Conservation (phyloP, 257 asterid species). For the Nemophila menziesii region DNA sequence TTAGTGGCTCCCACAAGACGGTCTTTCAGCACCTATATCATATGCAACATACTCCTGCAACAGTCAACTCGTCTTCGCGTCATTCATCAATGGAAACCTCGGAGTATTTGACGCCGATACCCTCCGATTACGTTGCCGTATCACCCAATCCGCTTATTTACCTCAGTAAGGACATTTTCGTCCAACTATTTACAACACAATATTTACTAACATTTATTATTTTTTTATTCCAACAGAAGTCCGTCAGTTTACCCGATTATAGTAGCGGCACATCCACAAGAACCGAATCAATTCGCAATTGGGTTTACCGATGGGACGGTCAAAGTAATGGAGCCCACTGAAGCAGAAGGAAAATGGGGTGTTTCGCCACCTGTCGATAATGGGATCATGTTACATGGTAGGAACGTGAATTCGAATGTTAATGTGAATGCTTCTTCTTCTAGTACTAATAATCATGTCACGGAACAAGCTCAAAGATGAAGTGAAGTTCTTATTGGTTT, state of each 20-base stretch:
- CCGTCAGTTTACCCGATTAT: constrained; percentile 58
- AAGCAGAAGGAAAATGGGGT: constrained; percentile 81
- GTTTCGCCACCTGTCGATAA: constrained; percentile 58
- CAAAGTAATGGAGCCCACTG: constrained; percentile 91
- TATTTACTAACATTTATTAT: no score
- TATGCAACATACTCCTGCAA: constrained; percentile 92
- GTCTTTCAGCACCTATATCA: constrained; percentile 80
- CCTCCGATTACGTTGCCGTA: constrained; percentile 72
- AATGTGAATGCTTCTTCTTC: constrained; percentile 81
- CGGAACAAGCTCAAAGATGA: constrained; percentile 75
- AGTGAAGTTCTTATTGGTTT: neutral
- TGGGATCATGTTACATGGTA: constrained; percentile 47
- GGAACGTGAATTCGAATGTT: no score
- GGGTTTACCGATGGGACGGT: constrained; percentile 86
- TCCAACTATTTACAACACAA: neutral
- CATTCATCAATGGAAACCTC: constrained; percentile 70
- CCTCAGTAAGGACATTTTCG: constrained; percentile 52
- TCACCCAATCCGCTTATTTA: constrained; percentile 68
- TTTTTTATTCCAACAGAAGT: constrained; percentile 29
- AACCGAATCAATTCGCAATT: constrained; percentile 70
- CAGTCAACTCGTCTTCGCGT: constrained; percentile 77
- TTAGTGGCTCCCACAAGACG: constrained; percentile 95
- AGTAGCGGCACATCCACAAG: constrained; percentile 84
- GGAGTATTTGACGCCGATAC: constrained; percentile 93
- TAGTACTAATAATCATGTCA: constrained; percentile 48